A percentile compares a stretch with the other conserved stretches of the same genome.
Conservation (phyloP, 1,139 yeast genomes). For the Yamadazyma jaroonii region DNA sequence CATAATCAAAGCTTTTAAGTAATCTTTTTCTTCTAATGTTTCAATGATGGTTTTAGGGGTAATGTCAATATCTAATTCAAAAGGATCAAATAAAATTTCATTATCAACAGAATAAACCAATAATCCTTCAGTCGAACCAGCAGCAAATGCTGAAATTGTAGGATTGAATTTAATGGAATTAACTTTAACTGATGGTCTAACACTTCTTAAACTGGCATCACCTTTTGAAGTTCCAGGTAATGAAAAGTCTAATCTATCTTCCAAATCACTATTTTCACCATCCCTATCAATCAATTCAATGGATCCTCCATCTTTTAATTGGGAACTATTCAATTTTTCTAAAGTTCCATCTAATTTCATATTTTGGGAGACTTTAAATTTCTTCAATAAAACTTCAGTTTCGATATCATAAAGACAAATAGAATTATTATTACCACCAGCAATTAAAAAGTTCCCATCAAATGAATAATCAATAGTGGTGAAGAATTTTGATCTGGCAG, state of each 20-base stretch:
- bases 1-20: slow-evolving; percentile 82
- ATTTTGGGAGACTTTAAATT: slow-evolving; percentile 82
- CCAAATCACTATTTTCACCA: slow-evolving; percentile 84
- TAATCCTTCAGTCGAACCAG: slow-evolving; percentile 94
- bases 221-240: slow-evolving; percentile 91
- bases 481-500: slow-evolving; percentile 82
- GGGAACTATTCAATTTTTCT: slow-evolving; percentile 71
- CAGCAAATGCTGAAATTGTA: slow-evolving; percentile 87
- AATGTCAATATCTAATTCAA: slow-evolving; percentile 88
- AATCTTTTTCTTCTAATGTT: slow-evolving; percentile 65
- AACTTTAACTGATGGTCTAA: slow-evolving; percentile 79
- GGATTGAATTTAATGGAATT: slow-evolving; percentile 82
- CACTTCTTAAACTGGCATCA: slow-evolving; percentile 76
- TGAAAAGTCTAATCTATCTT: slow-evolving; percentile 71
- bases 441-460: slow-evolving; percentile 84
- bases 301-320: slow-evolving; percentile 87
- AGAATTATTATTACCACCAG: slow-evolving; percentile 91
- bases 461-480: slow-evolving; percentile 81
- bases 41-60: slow-evolving; percentile 77
- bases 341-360: slow-evolving; percentile 91
- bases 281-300: slow-evolving; percentile 76
- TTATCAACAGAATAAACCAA: slow-evolving; percentile 79
- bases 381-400: slow-evolving; percentile 78
- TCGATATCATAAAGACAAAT: slow-evolving; percentile 88
- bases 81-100: slow-evolving; percentile 81